Evolutionary conservation across 2,329 filamentous ascomycete species (phyloP), one percentile per base, ranked within the genome.

Genomic region (Leptodontidium sp.): DNA sequence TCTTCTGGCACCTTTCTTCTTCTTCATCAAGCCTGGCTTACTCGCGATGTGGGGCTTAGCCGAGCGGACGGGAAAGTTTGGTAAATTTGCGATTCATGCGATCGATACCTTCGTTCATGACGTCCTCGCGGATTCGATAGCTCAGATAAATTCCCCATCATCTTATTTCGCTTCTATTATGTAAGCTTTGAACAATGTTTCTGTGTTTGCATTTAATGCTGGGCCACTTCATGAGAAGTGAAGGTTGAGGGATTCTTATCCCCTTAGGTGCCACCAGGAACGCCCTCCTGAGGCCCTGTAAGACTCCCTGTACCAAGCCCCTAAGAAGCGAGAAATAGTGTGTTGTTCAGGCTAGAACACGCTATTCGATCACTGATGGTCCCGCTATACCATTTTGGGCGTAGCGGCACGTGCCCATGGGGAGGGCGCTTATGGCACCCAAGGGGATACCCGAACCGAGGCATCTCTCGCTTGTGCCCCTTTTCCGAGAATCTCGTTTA

Each of bases 361-460:
- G n/a, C n/a, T n/a, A n/a, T n/a, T n/a, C n/a, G n/a, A n/a, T n/a
- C n/a, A n/a, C n/a, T n/a, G n/a, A n/a, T n/a, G n/a, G n/a, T n/a
- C n/a, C n/a, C n/a, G n/a, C n/a, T n/a, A n/a, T n/a, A n/a, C n/a
- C n/a, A n/a, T n/a, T n/a, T n/a, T n/a, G n/a, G n/a, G n/a, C n/a
- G n/a, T n/a, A n/a, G n/a, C n/a, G n/a, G n/a, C n/a, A n/a, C n/a
- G n/a, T n/a, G n/a, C n/a, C n/a, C n/a, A n/a, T n/a, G n/a, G n/a
- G n/a, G n/a, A n/a, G n/a, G n/a, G n/a, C n/a, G n/a, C n/a, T n/a
- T n/a, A n/a, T n/a, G n/a, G n/a, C n/a, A n/a, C n/a, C n/a, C n/a
- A n/a, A n/a, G n/a, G n/a, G n/a, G n/a, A n/a, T n/a, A 9, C 26
- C 59, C 45, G 59, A 62, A n/a, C 43, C 59, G 59, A 62, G 43